Base-by-base conservation (phyloP, 129 eudicot genomes). In the Artemisia tridentata region DNA sequence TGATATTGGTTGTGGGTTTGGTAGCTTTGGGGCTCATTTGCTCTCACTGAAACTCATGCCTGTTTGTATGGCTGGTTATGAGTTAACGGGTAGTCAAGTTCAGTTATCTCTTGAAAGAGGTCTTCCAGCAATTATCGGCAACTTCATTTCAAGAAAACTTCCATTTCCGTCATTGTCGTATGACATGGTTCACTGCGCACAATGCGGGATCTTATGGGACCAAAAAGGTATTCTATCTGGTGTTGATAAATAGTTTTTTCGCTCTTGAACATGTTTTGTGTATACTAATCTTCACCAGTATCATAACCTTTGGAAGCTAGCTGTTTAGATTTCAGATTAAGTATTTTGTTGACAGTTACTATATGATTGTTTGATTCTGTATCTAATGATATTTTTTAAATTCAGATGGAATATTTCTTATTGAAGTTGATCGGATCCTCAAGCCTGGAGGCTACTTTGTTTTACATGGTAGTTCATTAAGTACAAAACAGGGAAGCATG, bases 131-230 rank as follows among this genome's bases (percentile, higher is more conserved):
- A 66, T 89, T 66, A 87, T 90, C 54, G 97, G 97, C 68, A 89
- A 85, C 67, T 89, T 93, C 71, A 75, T 90, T 60, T 87, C 98
- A 41, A 89, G 65, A 67, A 96, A 93, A 78, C 96, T 93, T 72
- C 97, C 98, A 59, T 87, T 87, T 80, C 98, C 98, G 59, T 84
- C 98, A 46, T 84, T 93, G 81, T 89, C 98, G 5, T 89, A 85
- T 79, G 96, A 87, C 84, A 89, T 93, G 98, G 86, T 93, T 75
- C 98, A 93, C 83, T 93, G 98, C 80, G 96, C 98, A 80, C 96
- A 93, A 72, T 93, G 98, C 70, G 96, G 98, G 46, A 88, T 93
- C 80, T 47, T 82, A 55, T 93, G 98, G 98, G 96, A 93, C 74
- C 75, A 68, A 63, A 93, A 89, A 87, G 98, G 98, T 90, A 27